A percentile compares a stretch with the other conserved stretches of the same genome.
Evolutionary conservation across 768 basidiomycete genomes (phyloP).

Genomic region (Xanthoconium purpureum): DNA sequence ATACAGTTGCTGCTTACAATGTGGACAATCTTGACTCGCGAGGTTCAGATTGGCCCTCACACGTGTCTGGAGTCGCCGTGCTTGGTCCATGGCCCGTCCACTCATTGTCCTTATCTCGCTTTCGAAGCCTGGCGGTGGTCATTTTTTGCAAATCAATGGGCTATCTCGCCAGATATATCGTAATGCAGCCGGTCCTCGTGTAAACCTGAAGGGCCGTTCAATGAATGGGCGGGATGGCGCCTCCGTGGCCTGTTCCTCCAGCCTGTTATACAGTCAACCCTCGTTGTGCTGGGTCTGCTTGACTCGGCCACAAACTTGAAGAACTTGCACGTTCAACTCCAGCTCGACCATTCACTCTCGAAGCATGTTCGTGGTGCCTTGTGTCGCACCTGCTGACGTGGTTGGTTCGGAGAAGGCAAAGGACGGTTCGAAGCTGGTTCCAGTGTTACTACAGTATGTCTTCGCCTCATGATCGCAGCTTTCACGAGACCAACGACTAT

Average conservation of each 20-base stretch:
- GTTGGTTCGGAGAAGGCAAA: neutral
- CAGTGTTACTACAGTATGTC: neutral
- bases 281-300: no score
- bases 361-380: neutral
- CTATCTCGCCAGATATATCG: neutral
- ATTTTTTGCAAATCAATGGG: neutral
- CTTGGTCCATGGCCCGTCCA: no score
- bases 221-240: no score
- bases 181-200: neutral
- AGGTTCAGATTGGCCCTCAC: no score
- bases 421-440: neutral
- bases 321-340: neutral
- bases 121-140: no score
- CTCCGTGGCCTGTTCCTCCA: no score
- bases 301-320: neutral
- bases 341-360: neutral
- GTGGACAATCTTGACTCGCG: no score
- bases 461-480: neutral
- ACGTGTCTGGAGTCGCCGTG: no score
- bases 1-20: no score
- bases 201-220: neutral
- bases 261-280: no score
- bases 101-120: no score
- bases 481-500: neutral
- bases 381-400: neutral